A percentile compares a stretch with the other conserved stretches of the same genome.
phyloP scores from a whole-genome alignment of 2,329 filamentous ascomycete genomes.

The Diaporthe caulivora region DNA sequence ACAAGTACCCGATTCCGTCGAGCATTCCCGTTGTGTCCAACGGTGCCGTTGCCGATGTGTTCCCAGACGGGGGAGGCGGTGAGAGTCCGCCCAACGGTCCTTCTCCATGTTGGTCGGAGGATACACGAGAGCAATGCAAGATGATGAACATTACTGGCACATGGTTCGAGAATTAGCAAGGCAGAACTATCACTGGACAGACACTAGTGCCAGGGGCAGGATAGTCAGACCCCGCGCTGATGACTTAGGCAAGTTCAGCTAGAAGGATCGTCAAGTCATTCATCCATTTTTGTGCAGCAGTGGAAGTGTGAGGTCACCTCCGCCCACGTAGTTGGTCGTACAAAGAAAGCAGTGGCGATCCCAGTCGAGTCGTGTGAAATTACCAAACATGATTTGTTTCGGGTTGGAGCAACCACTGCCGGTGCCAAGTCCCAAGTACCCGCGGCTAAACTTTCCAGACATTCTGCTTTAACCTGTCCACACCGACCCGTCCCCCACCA shows the following conservation, averaged over 20 bases:
- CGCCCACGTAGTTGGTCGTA: neutral
- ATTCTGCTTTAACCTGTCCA: neutral
- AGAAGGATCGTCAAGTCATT: neutral
- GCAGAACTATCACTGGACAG: neutral
- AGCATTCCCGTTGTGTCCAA: neutral
- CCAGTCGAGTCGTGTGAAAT: neutral
- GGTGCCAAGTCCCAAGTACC: conserved; percentile 13
- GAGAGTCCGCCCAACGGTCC: neutral
- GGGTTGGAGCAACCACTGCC: neutral
- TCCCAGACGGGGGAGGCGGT: neutral
- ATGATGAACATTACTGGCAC: neutral
- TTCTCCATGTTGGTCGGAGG: neutral
- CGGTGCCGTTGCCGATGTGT: neutral
- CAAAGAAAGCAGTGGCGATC: neutral
- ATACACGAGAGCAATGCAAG: neutral
- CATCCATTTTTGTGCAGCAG: neutral
- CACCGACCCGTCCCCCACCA: neutral
- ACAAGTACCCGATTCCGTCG: neutral
- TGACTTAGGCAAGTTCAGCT: neutral
- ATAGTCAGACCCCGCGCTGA: neutral
- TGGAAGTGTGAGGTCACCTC: neutral
- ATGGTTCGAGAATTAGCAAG: neutral
- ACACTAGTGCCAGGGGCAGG: too few relatives aligned
- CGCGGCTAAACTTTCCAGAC: conserved; percentile 21
- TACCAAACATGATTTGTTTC: conserved; percentile 7